Percentiles rank a stretch among this genome's conserved stretches.
Conservation (phyloP, 2,329 filamentous ascomycete genomes). For the Alternaria alternata region DNA sequence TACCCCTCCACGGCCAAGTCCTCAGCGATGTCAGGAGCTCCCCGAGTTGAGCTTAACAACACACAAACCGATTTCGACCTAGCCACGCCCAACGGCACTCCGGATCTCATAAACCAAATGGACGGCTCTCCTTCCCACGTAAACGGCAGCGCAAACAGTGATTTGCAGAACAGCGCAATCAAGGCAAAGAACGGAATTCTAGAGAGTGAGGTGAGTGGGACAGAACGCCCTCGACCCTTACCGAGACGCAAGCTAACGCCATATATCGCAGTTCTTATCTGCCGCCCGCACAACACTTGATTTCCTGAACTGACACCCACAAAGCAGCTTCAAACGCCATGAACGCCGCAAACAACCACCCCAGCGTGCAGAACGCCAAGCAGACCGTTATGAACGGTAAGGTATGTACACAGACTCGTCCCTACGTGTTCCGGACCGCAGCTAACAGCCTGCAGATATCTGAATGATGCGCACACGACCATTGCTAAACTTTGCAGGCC, state of each 20-base stretch:
- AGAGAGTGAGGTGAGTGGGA: slow-evolving; percentile 55
- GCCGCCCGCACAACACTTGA: slow-evolving; percentile 42
- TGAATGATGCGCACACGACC: slow-evolving; percentile 23
- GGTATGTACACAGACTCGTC: slow-evolving; percentile 41
- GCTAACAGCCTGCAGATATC: slow-evolving; percentile 41
- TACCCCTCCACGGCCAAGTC: slow-evolving; percentile 3
- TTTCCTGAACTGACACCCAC: slow-evolving; percentile 41
- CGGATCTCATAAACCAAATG: slow-evolving; percentile 25
- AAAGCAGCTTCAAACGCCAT: slow-evolving; percentile 60
- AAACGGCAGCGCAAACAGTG: slow-evolving; percentile 32
- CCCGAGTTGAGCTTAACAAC: slow-evolving; percentile 42
- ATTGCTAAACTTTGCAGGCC: slow-evolving; percentile 53
- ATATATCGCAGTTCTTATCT: slow-evolving; percentile 50
- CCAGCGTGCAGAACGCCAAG: slow-evolving; percentile 57
- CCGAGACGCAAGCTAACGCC: slow-evolving; percentile 49
- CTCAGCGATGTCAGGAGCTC: slow-evolving; percentile 41
- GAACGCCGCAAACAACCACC: slow-evolving; percentile 59
- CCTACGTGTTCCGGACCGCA: slow-evolving; percentile 9
- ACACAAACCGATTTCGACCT: slow-evolving; percentile 38
- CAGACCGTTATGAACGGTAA: slow-evolving; percentile 55
- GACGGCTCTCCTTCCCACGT: slow-evolving; percentile 26
- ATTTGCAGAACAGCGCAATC: slow-evolving; percentile 35
- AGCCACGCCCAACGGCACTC: slow-evolving; percentile 33
- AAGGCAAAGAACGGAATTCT: slow-evolving; percentile 50
- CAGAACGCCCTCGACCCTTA: slow-evolving; percentile 36